These are phyloP conservation scores for Omphalea diandra DNA, from an alignment of 441 rosid species.

Conservation along the genomic window DNA sequence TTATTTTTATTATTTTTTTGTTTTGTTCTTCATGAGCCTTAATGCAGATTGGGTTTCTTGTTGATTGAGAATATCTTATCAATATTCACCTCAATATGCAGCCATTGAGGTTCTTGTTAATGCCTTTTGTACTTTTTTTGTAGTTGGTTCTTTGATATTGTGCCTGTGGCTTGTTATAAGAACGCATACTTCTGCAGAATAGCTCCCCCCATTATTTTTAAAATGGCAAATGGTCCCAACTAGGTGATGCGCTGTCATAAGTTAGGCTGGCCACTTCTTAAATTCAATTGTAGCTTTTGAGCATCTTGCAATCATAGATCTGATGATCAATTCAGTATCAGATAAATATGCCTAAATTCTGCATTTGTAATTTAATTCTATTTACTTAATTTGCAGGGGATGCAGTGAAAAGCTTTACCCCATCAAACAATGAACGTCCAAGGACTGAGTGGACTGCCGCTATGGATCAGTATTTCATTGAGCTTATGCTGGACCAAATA, in stretches of 20 bases:
- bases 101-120: neutral
- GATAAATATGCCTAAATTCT: conserved; percentile 1
- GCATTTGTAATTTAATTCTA: neutral
- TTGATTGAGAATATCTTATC: neutral
- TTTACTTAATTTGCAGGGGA: conserved; percentile 46
- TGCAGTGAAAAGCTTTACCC: conserved; percentile 30
- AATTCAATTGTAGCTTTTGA: neutral
- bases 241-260: too few species aligned
- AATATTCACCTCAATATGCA: neutral
- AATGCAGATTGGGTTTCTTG: neutral
- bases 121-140: neutral
- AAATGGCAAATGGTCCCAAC: neutral
- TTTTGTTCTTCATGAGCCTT: conserved; percentile 6
- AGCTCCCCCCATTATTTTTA: neutral
- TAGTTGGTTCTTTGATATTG: neutral
- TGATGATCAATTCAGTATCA: too few species aligned
- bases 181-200: too few species aligned
- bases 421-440: conserved; percentile 43
- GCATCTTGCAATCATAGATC: neutral
- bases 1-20: too few species aligned
- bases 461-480: conserved; percentile 78
- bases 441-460: conserved; percentile 72
- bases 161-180: neutral
- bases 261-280: too few species aligned
- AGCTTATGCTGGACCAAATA: conserved; percentile 76